Base-by-base conservation (phyloP, 345 rosid species). In the Brassica cretica region DNA sequence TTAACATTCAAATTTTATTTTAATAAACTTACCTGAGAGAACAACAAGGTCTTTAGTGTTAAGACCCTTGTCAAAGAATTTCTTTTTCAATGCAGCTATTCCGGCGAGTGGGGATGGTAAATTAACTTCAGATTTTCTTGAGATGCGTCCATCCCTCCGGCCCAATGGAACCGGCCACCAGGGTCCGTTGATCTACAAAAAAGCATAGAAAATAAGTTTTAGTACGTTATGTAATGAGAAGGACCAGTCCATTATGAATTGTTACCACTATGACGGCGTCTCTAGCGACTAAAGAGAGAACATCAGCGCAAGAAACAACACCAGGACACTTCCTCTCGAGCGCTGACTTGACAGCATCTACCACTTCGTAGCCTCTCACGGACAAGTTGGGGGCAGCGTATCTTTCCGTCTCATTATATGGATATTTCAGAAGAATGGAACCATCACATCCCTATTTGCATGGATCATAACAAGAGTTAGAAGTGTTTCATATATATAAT, bases 271-370 rank as follows among this genome's bases (percentile, higher is more conserved):
- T 3, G 14, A 89, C 90, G 2, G 89, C 84, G 27, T 88, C 92
- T 77, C 92, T 83, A 6, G 97, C 79, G 37, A 88, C 92, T 73
- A 89, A 76, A 33, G 80, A 86, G n/a, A 88, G 81, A 64, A 88
- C 87, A 81, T 89, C 93, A 27, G 90, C 90, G 51, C 97, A 89
- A 71, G 97, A 88, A 72, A 89, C 90, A 6, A 86, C 64, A 16
- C 87, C 78, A 0, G 75, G 81, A 55, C 93, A 88, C 27, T 76
- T 30, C 32, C 19, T 32, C 67, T 89, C 92, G 1, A 91, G 62
- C 1, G 30, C 78, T 2, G 64, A 5, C 78, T 88, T 88, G 18
- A 41, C 85, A 0, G 89, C 86, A 80, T 88, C 89, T 0, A 86
- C 59, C 41, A 88, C 86, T 46, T 82, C 82, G 49, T 25, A 88